phyloP scores from a whole-genome alignment of 2,329 filamentous ascomycete species.

The Orbilia quercus region DNA sequence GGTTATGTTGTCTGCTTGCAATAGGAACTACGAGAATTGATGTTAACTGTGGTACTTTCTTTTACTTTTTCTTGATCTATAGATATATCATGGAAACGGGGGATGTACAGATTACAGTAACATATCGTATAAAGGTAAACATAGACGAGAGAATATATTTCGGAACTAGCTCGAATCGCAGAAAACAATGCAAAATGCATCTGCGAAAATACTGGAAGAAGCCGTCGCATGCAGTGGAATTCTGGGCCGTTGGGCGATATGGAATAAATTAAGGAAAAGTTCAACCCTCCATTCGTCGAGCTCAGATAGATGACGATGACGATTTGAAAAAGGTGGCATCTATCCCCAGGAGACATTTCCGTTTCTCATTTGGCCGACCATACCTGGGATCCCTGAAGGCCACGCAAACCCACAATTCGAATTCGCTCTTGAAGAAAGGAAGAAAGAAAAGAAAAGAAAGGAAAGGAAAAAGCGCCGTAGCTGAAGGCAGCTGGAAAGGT shows the following conservation, averaged over 20 bases:
- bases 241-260: conserved; percentile 42
- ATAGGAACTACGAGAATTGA: conserved; percentile 3
- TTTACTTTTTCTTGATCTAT: not conserved
- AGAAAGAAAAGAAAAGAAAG: conserved; percentile 16
- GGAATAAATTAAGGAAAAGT: no score
- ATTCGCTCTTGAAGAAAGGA: no score
- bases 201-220: conserved; percentile 35
- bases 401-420: conserved; percentile 42
- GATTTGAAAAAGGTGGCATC: conserved; percentile 16
- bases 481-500: conserved; percentile 33
- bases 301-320: conserved; percentile 28
- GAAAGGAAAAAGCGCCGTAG: conserved; percentile 21
- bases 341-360: conserved; percentile 45
- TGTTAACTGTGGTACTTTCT: no score
- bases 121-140: no score
- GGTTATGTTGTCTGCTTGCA: conserved; percentile 15
- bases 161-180: conserved; percentile 14
- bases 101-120: conserved; percentile 14
- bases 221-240: conserved; percentile 42
- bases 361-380: conserved; percentile 36
- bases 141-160: conserved; percentile 11
- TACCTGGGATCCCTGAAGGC: conserved; percentile 50
- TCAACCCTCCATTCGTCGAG: conserved; percentile 45
- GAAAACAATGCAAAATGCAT: conserved; percentile 24
- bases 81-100: not conserved